These are phyloP conservation scores for Tagetes erecta DNA, from an alignment of 129 eudicot genomes.

Conservation along the genomic window DNA sequence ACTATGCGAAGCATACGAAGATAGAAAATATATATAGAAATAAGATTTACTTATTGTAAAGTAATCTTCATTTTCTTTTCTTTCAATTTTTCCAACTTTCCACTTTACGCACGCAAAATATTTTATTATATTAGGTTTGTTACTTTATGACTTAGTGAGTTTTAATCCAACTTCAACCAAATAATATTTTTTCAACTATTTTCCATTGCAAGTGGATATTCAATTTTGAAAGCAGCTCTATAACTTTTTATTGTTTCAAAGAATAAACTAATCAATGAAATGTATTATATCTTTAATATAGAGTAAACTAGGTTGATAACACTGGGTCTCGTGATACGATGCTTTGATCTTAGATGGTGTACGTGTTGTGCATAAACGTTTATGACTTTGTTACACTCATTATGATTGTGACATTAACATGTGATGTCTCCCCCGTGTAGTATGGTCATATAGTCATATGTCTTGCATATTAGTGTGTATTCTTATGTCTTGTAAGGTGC, in stretches of 20 bases:
- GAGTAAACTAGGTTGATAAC: too few species aligned
- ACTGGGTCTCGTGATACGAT: too few species aligned
- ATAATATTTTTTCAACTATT: slow-evolving; percentile 18
- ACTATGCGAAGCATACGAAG: too few species aligned
- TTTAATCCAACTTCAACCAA: slow-evolving; percentile 19
- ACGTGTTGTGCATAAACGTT: too few species aligned
- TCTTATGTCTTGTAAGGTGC: too few species aligned
- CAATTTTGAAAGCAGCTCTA: slow-evolving; percentile 26
- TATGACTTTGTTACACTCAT: too few species aligned
- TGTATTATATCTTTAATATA: too few species aligned
- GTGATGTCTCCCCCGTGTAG: too few species aligned
- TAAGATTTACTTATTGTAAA: neutral
- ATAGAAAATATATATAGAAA: neutral
- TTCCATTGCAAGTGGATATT: slow-evolving; percentile 26
- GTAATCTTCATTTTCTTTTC: neutral
- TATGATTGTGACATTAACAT: too few species aligned
- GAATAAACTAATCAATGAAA: neutral
- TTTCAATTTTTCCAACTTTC: slow-evolving; percentile 7
- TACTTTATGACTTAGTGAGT: slow-evolving; percentile 25
- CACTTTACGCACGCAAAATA: slow-evolving; percentile 19
- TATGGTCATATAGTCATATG: too few species aligned
- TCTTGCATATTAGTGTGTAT: too few species aligned
- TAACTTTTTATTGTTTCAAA: slow-evolving; percentile 8
- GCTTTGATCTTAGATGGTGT: too few species aligned
- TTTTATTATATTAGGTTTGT: slow-evolving; percentile 19